Evolutionary conservation across 1,139 yeast genomes (phyloP).

Genomic region (Pichia sp.): DNA sequence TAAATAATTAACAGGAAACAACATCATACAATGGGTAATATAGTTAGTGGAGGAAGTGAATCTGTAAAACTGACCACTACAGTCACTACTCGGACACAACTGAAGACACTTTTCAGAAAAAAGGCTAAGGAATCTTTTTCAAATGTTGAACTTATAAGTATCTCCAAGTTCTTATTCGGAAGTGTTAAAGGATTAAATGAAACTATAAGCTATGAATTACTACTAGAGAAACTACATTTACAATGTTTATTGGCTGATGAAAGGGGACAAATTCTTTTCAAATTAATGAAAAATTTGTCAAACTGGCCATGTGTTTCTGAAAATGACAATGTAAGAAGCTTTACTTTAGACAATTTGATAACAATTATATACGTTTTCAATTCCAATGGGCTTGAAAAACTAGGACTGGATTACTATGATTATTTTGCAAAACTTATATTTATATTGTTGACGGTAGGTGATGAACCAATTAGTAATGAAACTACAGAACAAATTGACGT

Average conservation of each 20-base stretch:
- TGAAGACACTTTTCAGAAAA: slow-evolving; percentile 1
- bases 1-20: too few species aligned
- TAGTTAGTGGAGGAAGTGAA: neutral
- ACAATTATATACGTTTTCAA: slow-evolving; percentile 4
- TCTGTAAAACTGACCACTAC: neutral
- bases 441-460: slow-evolving; percentile 6
- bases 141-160: slow-evolving; percentile 9
- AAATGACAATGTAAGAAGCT: neutral
- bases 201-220: neutral
- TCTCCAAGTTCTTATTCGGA: slow-evolving; percentile 8
- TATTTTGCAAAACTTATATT: slow-evolving; percentile 5
- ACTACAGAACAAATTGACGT: slow-evolving; percentile 29
- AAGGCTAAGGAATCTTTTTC: slow-evolving; percentile 1
- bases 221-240: slow-evolving; percentile 2
- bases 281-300: slow-evolving; percentile 1
- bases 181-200: slow-evolving; percentile 5
- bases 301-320: slow-evolving; percentile 10
- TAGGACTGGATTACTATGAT: slow-evolving; percentile 3
- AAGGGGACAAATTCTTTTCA: neutral
- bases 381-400: slow-evolving; percentile 1
- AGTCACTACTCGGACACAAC: neutral
- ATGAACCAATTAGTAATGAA: slow-evolving; percentile 7
- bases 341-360: slow-evolving; percentile 3
- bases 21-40: slow-evolving; percentile 4
- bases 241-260: neutral